phyloP scores from a whole-genome alignment of 192 early-diverging fungal genomes.

The Backusella sp. region DNA sequence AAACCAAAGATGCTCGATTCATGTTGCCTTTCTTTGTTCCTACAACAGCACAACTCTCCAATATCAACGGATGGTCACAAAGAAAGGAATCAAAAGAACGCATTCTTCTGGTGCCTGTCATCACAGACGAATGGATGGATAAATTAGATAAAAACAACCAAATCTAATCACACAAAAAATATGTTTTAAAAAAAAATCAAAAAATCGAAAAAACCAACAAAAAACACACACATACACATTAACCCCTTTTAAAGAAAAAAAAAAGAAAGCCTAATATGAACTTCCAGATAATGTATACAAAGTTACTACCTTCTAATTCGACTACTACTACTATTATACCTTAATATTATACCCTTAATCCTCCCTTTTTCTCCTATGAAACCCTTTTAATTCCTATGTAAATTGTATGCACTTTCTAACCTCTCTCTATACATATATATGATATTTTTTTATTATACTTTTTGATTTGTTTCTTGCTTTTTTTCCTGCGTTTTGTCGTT shows the following conservation, averaged over 20 bases:
- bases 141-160: conserved; percentile 25
- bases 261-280: background rate
- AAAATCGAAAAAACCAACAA: background rate
- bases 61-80: background rate
- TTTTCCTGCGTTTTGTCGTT: conserved; percentile 33
- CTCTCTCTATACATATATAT: conserved; percentile 3
- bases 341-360: conserved; percentile 6
- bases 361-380: conserved; percentile 1
- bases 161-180: background rate
- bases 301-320: conserved; percentile 5
- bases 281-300: conserved; percentile 7
- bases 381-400: conserved; percentile 6
- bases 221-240: background rate
- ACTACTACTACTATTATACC: conserved; percentile 5
- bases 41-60: conserved; percentile 42
- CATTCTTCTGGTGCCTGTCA: conserved; percentile 19
- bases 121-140: conserved; percentile 37
- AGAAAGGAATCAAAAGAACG: background rate
- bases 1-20: conserved; percentile 50
- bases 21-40: conserved; percentile 64
- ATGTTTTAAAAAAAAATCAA: background rate
- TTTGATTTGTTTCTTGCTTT: background rate
- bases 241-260: background rate
- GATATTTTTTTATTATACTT: background rate
- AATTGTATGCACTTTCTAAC: background rate